Evolutionary conservation across 805 yeast genomes (phyloP), one percentile per base, ranked within the genome.

Genomic region (Ogataea parapolymorpha): DNA sequence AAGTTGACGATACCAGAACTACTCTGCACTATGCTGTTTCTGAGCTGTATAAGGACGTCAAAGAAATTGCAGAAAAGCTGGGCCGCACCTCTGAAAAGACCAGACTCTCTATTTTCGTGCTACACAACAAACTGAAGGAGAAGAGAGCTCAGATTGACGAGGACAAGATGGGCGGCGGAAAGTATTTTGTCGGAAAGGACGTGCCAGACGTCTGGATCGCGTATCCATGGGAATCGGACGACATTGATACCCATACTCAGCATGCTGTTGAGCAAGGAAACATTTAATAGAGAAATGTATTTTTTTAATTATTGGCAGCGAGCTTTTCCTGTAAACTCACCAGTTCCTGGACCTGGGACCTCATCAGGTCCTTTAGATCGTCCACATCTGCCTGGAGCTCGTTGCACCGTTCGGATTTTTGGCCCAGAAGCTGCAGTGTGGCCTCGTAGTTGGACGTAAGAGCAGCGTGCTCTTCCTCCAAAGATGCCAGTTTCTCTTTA

Each of bases 1-100:
- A 87, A 67, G 95, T 87, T 34, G 95, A 87, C 62, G 95, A 87
- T 61, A 85, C 95, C 17, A 82, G 95, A 72, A 87, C 95, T 39
- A 87, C 95, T 2, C 68, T 87, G 42, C 91, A 85, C 60, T 87
- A 86, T 57, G 95, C 95, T 2, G 75, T 86, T 28, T 70, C 79
- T 9, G 95, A 87, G 63, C 70, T 87, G 48, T 74, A 80, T 59
- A 79, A 80, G 59, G 84, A 78, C 49, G 80, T 85, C 32, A 65
- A 66, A 36, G 74, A 70, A 39, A 80, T 80, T 53, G 86, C 86
- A 48, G 67, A 65, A 45, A 70, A 71, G 54, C 66, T 80, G 41
- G 82, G 82, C 28, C 77, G 84, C 51, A 56, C 70, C 40, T 63
- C 74, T 50, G 85, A 79, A 53, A 62, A 67, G 46, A 85, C 95